Conservation (phyloP, 805 yeast genomes). For the Candida coleopterorum region DNA sequence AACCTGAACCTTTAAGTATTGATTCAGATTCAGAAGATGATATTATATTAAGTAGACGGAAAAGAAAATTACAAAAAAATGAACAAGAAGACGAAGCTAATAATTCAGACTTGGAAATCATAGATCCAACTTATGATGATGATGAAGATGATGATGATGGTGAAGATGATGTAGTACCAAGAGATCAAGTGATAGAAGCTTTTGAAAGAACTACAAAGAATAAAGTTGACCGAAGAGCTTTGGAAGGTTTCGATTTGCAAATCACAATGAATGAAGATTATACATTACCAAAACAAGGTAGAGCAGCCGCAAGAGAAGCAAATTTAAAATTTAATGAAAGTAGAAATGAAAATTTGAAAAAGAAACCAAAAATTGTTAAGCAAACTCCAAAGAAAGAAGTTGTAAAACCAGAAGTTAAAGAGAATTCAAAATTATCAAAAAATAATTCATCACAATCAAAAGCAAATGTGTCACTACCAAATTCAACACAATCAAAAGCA, state of each 20-base stretch:
- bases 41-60: conserved; percentile 2
- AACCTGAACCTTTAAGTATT: neutral
- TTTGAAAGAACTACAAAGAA: neutral
- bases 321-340: neutral
- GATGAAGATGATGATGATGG: neutral
- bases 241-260: conserved; percentile 1
- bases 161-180: neutral
- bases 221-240: neutral
- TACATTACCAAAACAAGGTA: conserved; percentile 1
- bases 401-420: neutral
- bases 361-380: neutral
- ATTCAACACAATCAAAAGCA: neutral
- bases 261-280: conserved; percentile 7
- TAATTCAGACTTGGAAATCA: neutral
- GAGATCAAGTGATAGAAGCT: neutral
- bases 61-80: neutral
- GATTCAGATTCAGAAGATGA: conserved; percentile 4
- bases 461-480: neutral
- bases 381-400: neutral
- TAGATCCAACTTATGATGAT: neutral
- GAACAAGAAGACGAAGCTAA: neutral
- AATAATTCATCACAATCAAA: neutral
- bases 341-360: neutral
- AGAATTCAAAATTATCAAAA: neutral
- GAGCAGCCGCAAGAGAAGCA: conserved; percentile 1